phyloP scores from a whole-genome alignment of 176 grass and related monocot genomes.

The Tillandsia fasciculata region DNA sequence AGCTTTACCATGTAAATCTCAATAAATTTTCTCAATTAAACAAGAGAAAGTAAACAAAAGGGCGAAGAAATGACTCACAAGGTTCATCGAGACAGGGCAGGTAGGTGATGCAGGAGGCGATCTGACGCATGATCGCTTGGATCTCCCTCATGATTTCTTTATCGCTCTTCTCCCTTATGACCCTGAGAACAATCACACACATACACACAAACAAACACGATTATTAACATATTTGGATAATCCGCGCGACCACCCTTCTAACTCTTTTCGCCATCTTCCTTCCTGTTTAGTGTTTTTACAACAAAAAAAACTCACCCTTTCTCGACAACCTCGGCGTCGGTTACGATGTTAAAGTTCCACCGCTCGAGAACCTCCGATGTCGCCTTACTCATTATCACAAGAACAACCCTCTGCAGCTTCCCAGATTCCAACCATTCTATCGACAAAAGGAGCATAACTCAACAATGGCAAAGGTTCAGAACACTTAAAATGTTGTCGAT shows the following conservation, averaged over 20 bases:
- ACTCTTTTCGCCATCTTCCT: too few relatives aligned
- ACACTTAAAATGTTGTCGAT: not conserved
- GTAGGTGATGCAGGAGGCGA: constrained; percentile 85
- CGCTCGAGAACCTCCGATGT: constrained; percentile 87
- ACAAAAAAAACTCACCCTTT: constrained; percentile 38
- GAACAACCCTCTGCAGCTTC: constrained; percentile 80
- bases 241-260: too few relatives aligned
- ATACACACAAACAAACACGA: not conserved
- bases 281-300: too few relatives aligned
- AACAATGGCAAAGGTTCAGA: constrained; percentile 2
- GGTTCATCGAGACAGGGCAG: constrained; percentile 95
- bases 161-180: constrained; percentile 81
- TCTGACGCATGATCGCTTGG: constrained; percentile 97
- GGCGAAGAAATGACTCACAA: constrained; percentile 31
- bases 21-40: too few relatives aligned
- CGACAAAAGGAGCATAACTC: not conserved
- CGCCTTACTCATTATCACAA: constrained; percentile 95
- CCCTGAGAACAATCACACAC: constrained; percentile 22
- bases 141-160: constrained; percentile 99
- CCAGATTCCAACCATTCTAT: constrained; percentile 88
- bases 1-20: too few relatives aligned
- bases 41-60: not conserved
- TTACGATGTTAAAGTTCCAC: constrained; percentile 94
- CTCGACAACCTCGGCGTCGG: constrained; percentile 78
- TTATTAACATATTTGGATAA: too few relatives aligned